These are phyloP conservation scores for Stentor roeselii DNA, from an alignment of 73 alveolate genomes.

Conservation along the genomic window DNA sequence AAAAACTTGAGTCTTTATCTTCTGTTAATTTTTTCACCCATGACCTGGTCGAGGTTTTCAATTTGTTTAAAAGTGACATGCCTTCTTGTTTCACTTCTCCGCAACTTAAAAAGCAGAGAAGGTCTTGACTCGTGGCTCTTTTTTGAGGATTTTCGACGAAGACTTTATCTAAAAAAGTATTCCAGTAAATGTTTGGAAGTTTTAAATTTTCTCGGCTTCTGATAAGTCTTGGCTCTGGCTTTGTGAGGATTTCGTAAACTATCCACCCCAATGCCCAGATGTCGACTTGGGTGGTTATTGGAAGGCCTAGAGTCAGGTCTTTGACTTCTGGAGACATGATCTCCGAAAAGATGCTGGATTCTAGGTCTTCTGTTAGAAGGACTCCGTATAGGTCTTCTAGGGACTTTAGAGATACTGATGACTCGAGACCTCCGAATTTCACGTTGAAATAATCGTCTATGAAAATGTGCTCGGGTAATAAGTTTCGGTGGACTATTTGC, in stretches of 20 bases:
- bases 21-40: not conserved
- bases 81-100: not conserved
- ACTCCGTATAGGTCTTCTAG: not conserved
- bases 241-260: too few relatives aligned
- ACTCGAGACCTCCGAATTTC: not conserved
- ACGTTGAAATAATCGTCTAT: not conserved
- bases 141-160: not conserved
- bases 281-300: not conserved
- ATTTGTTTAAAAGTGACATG: not conserved
- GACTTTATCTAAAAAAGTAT: not conserved
- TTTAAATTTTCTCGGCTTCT: not conserved
- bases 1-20: not conserved
- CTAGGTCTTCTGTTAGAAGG: not conserved
- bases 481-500: not conserved
- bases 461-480: not conserved
- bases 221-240: not conserved
- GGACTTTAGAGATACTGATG: not conserved
- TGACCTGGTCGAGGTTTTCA: not conserved
- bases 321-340: not conserved
- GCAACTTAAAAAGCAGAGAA: not conserved
- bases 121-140: not conserved
- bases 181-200: not conserved
- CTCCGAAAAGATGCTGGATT: not conserved
- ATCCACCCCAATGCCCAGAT: not conserved
- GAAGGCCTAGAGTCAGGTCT: not conserved